A percentile compares a stretch with the other conserved stretches of the same genome.
These are phyloP conservation scores for Aspergillus bertholletiae DNA, from an alignment of 495 filamentous ascomycete genomes.

Conservation along the genomic window DNA sequence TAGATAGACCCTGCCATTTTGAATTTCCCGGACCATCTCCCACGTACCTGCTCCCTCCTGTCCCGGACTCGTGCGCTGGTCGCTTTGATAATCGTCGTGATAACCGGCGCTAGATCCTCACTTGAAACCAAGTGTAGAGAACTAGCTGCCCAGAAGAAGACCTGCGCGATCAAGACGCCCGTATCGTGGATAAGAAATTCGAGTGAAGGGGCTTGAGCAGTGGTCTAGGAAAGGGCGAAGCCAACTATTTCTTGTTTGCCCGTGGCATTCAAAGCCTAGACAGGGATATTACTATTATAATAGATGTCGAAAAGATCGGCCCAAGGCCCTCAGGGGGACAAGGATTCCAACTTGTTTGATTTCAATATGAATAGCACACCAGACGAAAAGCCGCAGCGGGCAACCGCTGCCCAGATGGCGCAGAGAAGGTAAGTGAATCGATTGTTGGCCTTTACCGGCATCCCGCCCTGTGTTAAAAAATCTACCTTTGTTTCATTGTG, in stretches of 20 bases:
- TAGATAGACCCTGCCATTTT: not conserved
- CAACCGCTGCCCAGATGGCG: constrained; percentile 51
- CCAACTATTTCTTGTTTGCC: not conserved
- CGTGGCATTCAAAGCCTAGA: not conserved
- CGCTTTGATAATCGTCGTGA: constrained; percentile 9
- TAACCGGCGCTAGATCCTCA: not conserved
- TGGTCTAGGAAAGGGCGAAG: constrained; percentile 14
- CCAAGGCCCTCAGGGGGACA: constrained; percentile 34
- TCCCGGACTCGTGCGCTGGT: constrained; percentile 6
- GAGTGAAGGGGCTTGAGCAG: constrained; percentile 2
- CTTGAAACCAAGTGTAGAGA: not conserved
- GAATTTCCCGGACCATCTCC: constrained; percentile 1
- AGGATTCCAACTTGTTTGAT: constrained; percentile 22
- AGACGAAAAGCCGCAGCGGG: constrained; percentile 45
- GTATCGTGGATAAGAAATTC: constrained; percentile 14
- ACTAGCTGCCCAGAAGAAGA: not conserved
- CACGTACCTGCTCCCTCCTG: not conserved
- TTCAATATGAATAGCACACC: constrained; percentile 43
- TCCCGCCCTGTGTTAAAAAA: not conserved
- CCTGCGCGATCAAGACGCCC: not conserved
- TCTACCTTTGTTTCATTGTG: not conserved
- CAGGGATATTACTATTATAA: constrained; percentile 1
- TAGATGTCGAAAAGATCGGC: constrained; percentile 40
- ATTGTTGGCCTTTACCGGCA: not conserved
- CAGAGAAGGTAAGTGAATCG: constrained; percentile 47